Conservation (phyloP, 768 basidiomycete genomes). For the Trametes elegans region DNA sequence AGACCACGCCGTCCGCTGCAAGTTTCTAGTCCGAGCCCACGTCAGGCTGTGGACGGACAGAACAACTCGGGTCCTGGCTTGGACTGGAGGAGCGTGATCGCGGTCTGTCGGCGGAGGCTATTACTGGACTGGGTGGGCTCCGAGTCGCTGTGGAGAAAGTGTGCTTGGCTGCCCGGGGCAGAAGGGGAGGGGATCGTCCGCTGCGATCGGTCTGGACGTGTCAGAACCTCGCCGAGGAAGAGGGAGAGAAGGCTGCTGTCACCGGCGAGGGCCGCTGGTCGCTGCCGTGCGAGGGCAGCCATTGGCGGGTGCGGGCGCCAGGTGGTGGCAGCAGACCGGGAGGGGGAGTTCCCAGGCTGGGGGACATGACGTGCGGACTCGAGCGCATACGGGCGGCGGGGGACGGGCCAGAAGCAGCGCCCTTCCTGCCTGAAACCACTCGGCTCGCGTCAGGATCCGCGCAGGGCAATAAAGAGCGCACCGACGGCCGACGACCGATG, state of each 20-base stretch:
- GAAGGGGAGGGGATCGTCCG: conserved; percentile 10
- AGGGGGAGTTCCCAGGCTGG: conserved; percentile 3
- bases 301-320: not conserved
- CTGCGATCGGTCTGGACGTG: conserved; percentile 11
- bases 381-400: not conserved
- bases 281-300: not conserved
- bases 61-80: not conserved
- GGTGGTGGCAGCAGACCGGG: not conserved
- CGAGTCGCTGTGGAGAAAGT: not conserved
- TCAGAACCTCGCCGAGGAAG: not conserved
- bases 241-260: not conserved
- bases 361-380: not conserved
- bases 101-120: not conserved
- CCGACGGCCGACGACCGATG: not conserved
- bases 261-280: not conserved
- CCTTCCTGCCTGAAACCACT: not conserved
- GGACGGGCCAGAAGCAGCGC: not conserved
- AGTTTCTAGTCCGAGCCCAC: not conserved
- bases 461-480: not conserved
- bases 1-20: not conserved
- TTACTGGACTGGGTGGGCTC: not conserved
- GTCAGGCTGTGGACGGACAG: not conserved
- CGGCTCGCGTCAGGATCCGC: conserved; percentile 13
- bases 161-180: not conserved
- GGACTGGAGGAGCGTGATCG: not conserved